Conservation (phyloP, 768 basidiomycete genomes). For the Coprinopsis sp. region DNA sequence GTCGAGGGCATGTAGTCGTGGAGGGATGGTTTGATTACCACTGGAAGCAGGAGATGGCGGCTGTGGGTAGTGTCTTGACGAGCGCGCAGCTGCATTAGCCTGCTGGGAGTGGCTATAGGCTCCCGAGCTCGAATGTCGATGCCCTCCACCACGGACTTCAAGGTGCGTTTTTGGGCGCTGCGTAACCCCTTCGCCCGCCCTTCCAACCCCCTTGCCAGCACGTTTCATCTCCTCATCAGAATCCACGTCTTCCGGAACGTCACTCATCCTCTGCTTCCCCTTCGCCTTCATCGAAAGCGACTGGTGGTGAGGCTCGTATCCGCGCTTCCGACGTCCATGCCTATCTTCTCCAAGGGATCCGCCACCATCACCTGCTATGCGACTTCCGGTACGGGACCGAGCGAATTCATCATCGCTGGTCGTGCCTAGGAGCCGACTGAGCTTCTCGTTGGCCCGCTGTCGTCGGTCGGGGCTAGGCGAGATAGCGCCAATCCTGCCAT, state of each 20-base stretch:
- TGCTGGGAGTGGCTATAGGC: too few relatives aligned
- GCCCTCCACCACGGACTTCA: constrained; percentile 1
- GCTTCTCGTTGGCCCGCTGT: constrained; percentile 1
- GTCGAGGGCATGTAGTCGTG: constrained; percentile 3
- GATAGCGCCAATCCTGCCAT: not conserved
- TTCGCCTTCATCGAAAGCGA: not conserved
- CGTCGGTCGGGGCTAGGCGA: not conserved
- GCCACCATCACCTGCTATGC: too few relatives aligned
- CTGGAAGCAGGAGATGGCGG: too few relatives aligned
- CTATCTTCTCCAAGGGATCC: too few relatives aligned
- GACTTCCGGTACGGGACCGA: not conserved
- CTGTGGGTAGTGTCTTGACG: too few relatives aligned
- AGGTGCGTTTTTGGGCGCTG: too few relatives aligned
- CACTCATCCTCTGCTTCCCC: not conserved
- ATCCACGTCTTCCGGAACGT: not conserved
- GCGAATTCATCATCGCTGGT: constrained; percentile 2
- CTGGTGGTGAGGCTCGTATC: too few relatives aligned
- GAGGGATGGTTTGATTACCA: not conserved
- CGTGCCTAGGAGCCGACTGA: not conserved
- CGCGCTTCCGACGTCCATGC: too few relatives aligned
- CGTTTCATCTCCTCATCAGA: not conserved
- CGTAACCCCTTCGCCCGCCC: too few relatives aligned
- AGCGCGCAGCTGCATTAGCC: too few relatives aligned
- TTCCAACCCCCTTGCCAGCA: not conserved
- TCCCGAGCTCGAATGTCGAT: too few relatives aligned